These are phyloP conservation scores for Berberis thunbergii DNA, from an alignment of 164 flowering plant species.

Conservation along the genomic window DNA sequence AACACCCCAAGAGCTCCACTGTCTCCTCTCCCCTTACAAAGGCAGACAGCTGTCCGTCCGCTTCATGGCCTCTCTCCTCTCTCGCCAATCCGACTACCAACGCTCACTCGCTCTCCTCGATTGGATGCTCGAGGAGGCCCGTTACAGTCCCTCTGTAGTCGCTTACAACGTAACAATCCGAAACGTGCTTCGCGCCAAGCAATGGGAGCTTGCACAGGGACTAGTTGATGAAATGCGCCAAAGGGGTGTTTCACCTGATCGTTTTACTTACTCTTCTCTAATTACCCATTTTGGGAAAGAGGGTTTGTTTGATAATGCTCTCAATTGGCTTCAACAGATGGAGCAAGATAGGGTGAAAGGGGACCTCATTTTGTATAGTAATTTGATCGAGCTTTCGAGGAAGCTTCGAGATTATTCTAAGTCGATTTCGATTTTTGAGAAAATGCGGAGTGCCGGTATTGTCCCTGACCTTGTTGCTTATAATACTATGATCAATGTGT, in stretches of 20 bases:
- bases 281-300: conserved; percentile 69
- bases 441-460: conserved; percentile 56
- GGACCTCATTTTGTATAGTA: conserved; percentile 81
- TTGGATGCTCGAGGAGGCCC: conserved; percentile 79
- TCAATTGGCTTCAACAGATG: conserved; percentile 84
- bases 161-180: conserved; percentile 78
- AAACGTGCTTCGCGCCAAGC: conserved; percentile 66
- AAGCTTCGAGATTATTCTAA: conserved; percentile 69
- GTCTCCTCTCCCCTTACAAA: conserved; percentile 49
- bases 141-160: conserved; percentile 58
- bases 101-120: conserved; percentile 76
- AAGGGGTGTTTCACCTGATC: conserved; percentile 61
- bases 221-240: conserved; percentile 93
- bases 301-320: conserved; percentile 66
- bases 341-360: conserved; percentile 75
- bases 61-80: conserved; percentile 74
- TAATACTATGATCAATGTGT: conserved; percentile 80
- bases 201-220: conserved; percentile 71
- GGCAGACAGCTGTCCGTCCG: conserved; percentile 51
- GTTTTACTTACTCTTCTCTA: conserved; percentile 76
- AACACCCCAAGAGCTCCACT: conserved; percentile 42
- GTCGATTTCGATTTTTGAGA: conserved; percentile 66
- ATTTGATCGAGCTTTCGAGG: conserved; percentile 73
- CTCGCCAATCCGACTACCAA: conserved; percentile 73
- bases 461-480: conserved; percentile 74